Evolutionary conservation across 1,139 yeast species (phyloP), one percentile per base, ranked within the genome.

Genomic region (Candida albicans): DNA sequence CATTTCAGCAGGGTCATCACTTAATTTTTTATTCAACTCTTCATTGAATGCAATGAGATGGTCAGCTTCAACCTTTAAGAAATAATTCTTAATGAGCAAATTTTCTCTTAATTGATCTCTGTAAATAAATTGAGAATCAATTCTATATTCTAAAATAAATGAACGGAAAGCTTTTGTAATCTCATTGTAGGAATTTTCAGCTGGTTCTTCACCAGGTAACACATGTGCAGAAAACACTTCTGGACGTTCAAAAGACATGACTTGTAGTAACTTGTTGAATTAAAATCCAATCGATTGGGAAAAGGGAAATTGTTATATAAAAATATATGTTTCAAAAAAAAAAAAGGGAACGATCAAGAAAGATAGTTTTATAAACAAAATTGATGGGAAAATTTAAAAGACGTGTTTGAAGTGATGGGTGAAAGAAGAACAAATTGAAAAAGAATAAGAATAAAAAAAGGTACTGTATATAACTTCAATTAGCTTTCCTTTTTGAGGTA

Each of bases 71-170:
- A 95, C 96, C 5, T 81, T 77, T 41, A 95, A 68, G 39, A 76
- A 79, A 65, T 83, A 90, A 57, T 84, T 82, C 50, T 85, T 84
- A 52, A 89, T 84, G 45, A 91, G 72, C 44, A 95, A 73, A 62
- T 91, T 90, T 57, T 90, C 96, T 54, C 97, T 76, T 44, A 95
- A 73, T 62, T 91, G 97, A 55, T 90, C 96, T 72, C 99, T 76
- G 70, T 95, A 95, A 36, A 90, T 73, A 65, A 87, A 93, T 61
- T 83, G 85, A 45, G 88, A 80, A 57, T 87, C 87, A 51, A 88
- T 75, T 67, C 96, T 79, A 62, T 88, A 95, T 62, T 91, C 96
- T 47, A 90, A 74, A 39, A 95, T 78, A 62, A 95, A 95, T 52
- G 82, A 75, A 51, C 85, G 81, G 72, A 93, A 90, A 14, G 91